Conservation (phyloP, 163 green algal genomes). For the Scenedesmus sp. region DNA sequence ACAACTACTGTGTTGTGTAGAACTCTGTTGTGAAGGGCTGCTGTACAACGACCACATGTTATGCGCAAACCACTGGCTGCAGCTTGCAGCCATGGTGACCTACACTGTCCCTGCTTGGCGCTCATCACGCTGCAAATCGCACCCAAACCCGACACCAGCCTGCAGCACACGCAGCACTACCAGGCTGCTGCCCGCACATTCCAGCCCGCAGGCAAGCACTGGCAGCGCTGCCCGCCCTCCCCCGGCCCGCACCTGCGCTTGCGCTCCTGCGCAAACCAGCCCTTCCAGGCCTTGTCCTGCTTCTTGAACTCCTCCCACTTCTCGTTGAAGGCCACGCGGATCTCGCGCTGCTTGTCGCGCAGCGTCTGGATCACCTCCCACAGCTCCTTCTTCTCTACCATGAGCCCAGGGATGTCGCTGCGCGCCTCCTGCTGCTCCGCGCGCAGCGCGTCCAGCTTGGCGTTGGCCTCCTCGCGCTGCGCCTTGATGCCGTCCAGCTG, state of each 20-base stretch:
- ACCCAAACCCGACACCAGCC: background rate
- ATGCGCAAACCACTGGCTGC: no score
- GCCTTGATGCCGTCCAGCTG: constrained; percentile 61
- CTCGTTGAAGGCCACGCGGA: constrained; percentile 40
- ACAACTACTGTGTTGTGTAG: background rate
- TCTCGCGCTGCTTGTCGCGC: constrained; percentile 52
- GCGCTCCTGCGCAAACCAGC: constrained; percentile 48
- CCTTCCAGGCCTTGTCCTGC: constrained; percentile 45
- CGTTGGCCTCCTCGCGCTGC: constrained; percentile 50
- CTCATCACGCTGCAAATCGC: background rate
- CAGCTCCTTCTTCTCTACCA: constrained; percentile 61
- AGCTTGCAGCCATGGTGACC: no score
- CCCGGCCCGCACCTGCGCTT: constrained; percentile 32
- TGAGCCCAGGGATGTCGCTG: constrained; percentile 55
- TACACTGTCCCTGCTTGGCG: background rate
- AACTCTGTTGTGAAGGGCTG: no score
- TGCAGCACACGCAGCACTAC: background rate
- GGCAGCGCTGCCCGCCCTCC: background rate
- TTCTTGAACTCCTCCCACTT: constrained; percentile 59
- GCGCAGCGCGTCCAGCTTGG: constrained; percentile 48
- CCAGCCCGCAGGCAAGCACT: background rate
- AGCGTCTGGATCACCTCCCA: constrained; percentile 47
- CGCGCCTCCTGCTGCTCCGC: constrained; percentile 47
- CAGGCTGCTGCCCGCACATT: background rate
- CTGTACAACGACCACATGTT: background rate